A percentile compares a stretch with the other conserved stretches of the same genome.
phyloP scores from a whole-genome alignment of 257 asterid species.

The Solanum ossicruentum region DNA sequence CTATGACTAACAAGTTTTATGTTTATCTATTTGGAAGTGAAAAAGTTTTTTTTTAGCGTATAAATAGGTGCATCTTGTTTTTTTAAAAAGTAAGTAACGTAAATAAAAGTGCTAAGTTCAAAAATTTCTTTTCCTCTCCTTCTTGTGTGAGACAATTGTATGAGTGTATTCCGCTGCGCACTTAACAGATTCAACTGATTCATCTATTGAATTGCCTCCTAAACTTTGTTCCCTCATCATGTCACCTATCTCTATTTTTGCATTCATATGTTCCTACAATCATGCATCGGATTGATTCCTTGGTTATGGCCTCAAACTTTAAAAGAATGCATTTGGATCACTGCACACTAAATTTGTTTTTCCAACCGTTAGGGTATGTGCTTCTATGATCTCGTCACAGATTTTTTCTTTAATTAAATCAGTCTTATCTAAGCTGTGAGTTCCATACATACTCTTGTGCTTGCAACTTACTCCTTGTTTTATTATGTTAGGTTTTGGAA shows the following conservation, averaged over 20 bases:
- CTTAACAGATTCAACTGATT: conserved; percentile 30
- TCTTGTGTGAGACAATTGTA: too few species aligned
- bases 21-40: too few species aligned
- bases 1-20: too few species aligned
- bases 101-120: too few species aligned
- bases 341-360: conserved; percentile 28
- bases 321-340: conserved; percentile 30
- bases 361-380: conserved; percentile 40
- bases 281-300: conserved; percentile 76
- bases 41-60: too few species aligned
- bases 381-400: not conserved
- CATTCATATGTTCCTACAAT: conserved; percentile 57
- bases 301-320: conserved; percentile 55
- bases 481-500: conserved; percentile 46
- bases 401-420: not conserved
- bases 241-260: conserved; percentile 48
- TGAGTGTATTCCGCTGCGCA: too few species aligned
- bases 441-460: not conserved
- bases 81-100: too few species aligned
- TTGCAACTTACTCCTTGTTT: not conserved
- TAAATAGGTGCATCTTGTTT: too few species aligned
- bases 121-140: too few species aligned
- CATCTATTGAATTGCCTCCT: conserved; percentile 60
- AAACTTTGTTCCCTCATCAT: conserved; percentile 57
- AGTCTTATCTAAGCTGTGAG: not conserved